These are phyloP conservation scores for Lodderomyces parapsilosis DNA, from an alignment of 1,139 yeast species.

Conservation along the genomic window DNA sequence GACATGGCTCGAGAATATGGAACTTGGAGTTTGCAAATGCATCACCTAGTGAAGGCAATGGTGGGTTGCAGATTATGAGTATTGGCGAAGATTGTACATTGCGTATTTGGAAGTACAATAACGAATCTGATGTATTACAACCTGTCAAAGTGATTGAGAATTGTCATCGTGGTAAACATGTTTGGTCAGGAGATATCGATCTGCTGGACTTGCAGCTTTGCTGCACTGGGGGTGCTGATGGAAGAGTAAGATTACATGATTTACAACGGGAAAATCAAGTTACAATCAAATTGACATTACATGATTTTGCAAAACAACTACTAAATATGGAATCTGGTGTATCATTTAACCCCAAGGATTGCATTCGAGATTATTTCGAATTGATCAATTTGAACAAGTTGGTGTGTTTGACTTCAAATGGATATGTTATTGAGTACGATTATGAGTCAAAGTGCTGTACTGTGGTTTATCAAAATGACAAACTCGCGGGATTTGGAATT, in stretches of 20 bases:
- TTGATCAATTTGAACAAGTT: constrained; percentile 35
- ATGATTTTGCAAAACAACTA: constrained; percentile 25
- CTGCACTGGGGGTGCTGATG: constrained; percentile 90
- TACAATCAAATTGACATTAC: constrained; percentile 23
- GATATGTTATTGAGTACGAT: constrained; percentile 44
- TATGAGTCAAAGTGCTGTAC: constrained; percentile 27
- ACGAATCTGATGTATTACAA: constrained; percentile 21
- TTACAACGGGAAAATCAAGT: constrained; percentile 22
- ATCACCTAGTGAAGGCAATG: constrained; percentile 13
- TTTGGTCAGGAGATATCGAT: constrained; percentile 78
- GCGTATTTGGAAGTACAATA: constrained; percentile 65
- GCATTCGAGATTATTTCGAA: constrained; percentile 60
- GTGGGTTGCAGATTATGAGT: constrained; percentile 49
- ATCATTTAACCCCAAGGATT: constrained; percentile 48
- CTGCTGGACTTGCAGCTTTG: constrained; percentile 40
- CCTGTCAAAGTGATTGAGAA: constrained; percentile 43
- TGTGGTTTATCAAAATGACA: constrained; percentile 20
- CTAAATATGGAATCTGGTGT: constrained; percentile 22
- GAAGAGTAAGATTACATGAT: constrained; percentile 66
- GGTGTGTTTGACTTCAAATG: constrained; percentile 62
- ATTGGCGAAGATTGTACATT: constrained; percentile 89
- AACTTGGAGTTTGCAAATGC: constrained; percentile 56
- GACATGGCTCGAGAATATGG: constrained; percentile 96
- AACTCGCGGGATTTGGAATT: constrained; percentile 49
- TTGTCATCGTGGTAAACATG: constrained; percentile 81